phyloP scores from a whole-genome alignment of 176 grass and related monocot species.

The Olyra latifolia region DNA sequence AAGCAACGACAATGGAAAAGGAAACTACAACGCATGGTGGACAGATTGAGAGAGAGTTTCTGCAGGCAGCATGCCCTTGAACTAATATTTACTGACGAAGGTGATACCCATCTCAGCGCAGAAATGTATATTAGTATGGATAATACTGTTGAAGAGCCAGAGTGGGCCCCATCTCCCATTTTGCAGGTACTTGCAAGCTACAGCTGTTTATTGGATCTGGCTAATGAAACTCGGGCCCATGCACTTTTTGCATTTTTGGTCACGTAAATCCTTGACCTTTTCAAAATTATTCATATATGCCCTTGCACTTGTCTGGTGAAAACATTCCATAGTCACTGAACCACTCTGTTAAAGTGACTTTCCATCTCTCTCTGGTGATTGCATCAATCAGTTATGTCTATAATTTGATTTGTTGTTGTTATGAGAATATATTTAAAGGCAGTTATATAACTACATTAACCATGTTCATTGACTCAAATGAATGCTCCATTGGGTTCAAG shows the following conservation, averaged over 20 bases:
- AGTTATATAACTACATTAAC: neutral
- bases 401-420: neutral
- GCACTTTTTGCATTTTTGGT: neutral
- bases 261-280: conserved; percentile 3
- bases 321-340: neutral
- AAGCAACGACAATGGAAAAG: conserved; percentile 95
- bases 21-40: conserved; percentile 80
- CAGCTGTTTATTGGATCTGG: conserved; percentile 14
- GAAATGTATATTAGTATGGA: conserved; percentile 94
- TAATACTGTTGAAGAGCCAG: conserved; percentile 66
- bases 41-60: conserved; percentile 81
- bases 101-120: conserved; percentile 76
- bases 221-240: neutral
- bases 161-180: conserved; percentile 80
- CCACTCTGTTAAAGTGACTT: neutral
- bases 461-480: neutral
- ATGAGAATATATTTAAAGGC: too few relatives aligned
- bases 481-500: neutral
- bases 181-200: conserved; percentile 73
- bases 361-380: conserved; percentile 14
- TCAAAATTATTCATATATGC: neutral
- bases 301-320: neutral
- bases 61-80: conserved; percentile 94
- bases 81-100: conserved; percentile 96
- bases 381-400: neutral